Evolutionary conservation across 2,329 filamentous ascomycete genomes (phyloP).

Genomic region (Pyrenophora graminea): DNA sequence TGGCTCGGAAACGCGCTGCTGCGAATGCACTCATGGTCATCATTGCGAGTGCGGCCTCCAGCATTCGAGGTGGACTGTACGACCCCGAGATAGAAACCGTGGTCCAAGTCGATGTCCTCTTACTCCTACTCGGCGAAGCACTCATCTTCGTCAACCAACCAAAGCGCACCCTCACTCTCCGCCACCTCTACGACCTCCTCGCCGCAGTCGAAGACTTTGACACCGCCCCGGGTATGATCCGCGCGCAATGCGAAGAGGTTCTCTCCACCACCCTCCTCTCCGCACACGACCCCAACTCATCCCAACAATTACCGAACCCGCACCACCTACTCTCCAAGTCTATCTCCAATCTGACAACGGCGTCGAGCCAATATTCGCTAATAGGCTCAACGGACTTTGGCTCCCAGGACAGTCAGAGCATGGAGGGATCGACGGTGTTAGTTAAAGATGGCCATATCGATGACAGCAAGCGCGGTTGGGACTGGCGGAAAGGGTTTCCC

Average conservation of each 20-base stretch:
- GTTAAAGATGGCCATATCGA: constrained; percentile 36
- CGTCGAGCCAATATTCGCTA: constrained; percentile 67
- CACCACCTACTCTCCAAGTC: constrained; percentile 59
- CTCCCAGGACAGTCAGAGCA: constrained; percentile 42
- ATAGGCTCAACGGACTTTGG: constrained; percentile 75
- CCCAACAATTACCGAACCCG: constrained; percentile 22
- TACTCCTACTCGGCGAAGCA: constrained; percentile 82
- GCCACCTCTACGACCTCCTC: constrained; percentile 75
- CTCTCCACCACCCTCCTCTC: constrained; percentile 75
- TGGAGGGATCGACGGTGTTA: constrained; percentile 56
- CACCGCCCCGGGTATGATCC: constrained; percentile 74
- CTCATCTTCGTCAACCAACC: constrained; percentile 74
- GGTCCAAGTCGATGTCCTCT: constrained; percentile 83
- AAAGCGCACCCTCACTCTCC: constrained; percentile 64
- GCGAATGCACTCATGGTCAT: constrained; percentile 78
- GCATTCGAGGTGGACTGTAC: constrained; percentile 87
- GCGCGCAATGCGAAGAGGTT: constrained; percentile 75
- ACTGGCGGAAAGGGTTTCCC: constrained; percentile 66
- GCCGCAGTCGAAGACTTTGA: constrained; percentile 80
- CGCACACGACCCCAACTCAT: constrained; percentile 54
- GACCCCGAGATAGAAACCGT: constrained; percentile 80
- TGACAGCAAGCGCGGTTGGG: constrained; percentile 67
- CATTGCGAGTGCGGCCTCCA: constrained; percentile 83
- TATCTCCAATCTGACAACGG: constrained; percentile 58
- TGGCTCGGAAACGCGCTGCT: constrained; percentile 69